phyloP scores from a whole-genome alignment of 257 asterid genomes.

The Lantana camara region DNA sequence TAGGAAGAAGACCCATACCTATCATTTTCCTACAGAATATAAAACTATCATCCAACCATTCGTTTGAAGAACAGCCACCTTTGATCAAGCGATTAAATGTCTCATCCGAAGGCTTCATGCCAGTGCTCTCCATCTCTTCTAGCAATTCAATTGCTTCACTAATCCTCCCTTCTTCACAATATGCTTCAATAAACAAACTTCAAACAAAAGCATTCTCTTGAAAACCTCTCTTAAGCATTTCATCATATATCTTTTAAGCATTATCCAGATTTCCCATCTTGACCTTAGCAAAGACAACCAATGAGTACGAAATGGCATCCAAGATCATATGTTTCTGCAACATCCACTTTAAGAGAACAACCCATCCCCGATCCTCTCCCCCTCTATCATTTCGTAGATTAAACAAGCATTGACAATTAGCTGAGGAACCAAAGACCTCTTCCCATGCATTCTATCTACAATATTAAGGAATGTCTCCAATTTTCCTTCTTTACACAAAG shows the following conservation, averaged over 20 bases:
- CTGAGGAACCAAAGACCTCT: conserved; percentile 56
- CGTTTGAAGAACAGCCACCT: conserved; percentile 60
- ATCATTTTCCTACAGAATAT: conserved; percentile 57
- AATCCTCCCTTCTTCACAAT: conserved; percentile 53
- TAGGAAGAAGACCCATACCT: conserved; percentile 48
- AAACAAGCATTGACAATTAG: conserved; percentile 68
- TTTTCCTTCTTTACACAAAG: conserved; percentile 75
- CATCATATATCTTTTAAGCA: conserved; percentile 57
- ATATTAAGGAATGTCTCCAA: conserved; percentile 49
- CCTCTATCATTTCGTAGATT: conserved; percentile 62
- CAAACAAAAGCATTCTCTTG: conserved; percentile 62
- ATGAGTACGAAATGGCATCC: conserved; percentile 59
- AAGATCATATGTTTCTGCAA: conserved; percentile 64
- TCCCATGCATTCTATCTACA: conserved; percentile 70
- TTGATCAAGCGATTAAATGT: conserved; percentile 53
- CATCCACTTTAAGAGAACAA: conserved; percentile 55
- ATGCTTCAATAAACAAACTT: conserved; percentile 51
- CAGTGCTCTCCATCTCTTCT: conserved; percentile 54
- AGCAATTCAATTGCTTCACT: conserved; percentile 52
- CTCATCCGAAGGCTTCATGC: conserved; percentile 56
- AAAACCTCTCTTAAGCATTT: conserved; percentile 77
- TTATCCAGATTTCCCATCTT: conserved; percentile 61
- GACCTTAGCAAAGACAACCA: conserved; percentile 69
- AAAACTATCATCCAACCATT: conserved; percentile 58
- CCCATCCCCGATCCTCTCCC: conserved; percentile 55